Conservation (phyloP, 176 grass and related monocot species). For the Oropetium thomaeum region DNA sequence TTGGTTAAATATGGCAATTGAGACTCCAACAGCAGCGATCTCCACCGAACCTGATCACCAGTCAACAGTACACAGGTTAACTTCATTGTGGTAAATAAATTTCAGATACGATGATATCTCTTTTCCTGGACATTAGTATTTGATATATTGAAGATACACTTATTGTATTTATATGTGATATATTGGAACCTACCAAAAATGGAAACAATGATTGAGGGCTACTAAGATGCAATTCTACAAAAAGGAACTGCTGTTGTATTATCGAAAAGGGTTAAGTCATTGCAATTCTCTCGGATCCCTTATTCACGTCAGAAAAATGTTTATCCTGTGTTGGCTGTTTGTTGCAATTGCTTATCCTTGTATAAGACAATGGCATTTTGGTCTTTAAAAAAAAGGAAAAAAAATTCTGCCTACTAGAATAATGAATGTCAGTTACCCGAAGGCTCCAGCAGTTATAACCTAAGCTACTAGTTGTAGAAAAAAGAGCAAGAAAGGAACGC, state of each 20-base stretch:
- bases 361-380: too few relatives aligned
- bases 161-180: too few relatives aligned
- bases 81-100: slow-evolving; percentile 15
- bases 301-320: too few relatives aligned
- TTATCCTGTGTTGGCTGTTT: too few relatives aligned
- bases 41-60: slow-evolving; percentile 63
- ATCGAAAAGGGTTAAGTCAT: too few relatives aligned
- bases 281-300: too few relatives aligned
- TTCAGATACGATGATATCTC: neutral
- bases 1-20: slow-evolving; percentile 98
- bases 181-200: neutral
- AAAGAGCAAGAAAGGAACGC: too few relatives aligned
- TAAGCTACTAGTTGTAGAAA: too few relatives aligned
- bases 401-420: too few relatives aligned
- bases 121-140: neutral
- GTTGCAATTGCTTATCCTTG: too few relatives aligned
- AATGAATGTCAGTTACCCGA: neutral
- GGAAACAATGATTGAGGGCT: neutral
- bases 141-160: neutral
- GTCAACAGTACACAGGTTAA: neutral
- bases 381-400: too few relatives aligned
- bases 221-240: neutral
- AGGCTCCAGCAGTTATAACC: too few relatives aligned
- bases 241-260: neutral
- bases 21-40: slow-evolving; percentile 87